phyloP scores from a whole-genome alignment of 352 stramenopile genomes.

The Pythium dissotocum region DNA sequence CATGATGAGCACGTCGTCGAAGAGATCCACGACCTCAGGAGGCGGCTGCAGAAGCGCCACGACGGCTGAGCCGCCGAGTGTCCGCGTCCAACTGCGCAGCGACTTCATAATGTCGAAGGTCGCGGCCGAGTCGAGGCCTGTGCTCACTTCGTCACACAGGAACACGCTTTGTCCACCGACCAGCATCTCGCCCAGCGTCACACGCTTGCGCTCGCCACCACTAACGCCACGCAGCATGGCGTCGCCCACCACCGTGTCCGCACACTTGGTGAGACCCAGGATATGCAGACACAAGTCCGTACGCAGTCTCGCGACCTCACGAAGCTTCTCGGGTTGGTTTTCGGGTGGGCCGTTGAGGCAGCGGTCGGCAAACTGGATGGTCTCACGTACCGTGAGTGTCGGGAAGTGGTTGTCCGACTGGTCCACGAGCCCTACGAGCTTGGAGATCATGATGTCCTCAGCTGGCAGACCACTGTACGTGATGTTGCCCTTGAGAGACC shows the following conservation, averaged over 20 bases:
- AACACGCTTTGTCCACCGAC: conserved; percentile 58
- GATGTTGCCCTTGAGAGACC: conserved; percentile 43
- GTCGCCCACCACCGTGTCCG: conserved; percentile 89
- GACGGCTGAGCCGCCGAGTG: conserved; percentile 35
- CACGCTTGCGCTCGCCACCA: conserved; percentile 84
- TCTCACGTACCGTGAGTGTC: conserved; percentile 92
- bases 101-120: conserved; percentile 87
- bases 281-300: conserved; percentile 53
- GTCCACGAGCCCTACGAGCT: conserved; percentile 66
- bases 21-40: conserved; percentile 91
- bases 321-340: conserved; percentile 63
- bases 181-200: conserved; percentile 93
- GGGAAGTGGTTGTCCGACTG: conserved; percentile 85
- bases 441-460: conserved; percentile 52
- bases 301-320: conserved; percentile 46
- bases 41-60: conserved; percentile 41
- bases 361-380: conserved; percentile 92
- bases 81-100: conserved; percentile 42
- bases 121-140: conserved; percentile 88
- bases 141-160: conserved; percentile 90
- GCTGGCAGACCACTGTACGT: conserved; percentile 44
- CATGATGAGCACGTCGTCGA: conserved; percentile 91
- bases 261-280: conserved; percentile 78
- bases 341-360: conserved; percentile 66
- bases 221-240: conserved; percentile 79